These are phyloP conservation scores for Monoraphidium neglectum DNA, from an alignment of 139 green algal genomes.

Conservation along the genomic window DNA sequence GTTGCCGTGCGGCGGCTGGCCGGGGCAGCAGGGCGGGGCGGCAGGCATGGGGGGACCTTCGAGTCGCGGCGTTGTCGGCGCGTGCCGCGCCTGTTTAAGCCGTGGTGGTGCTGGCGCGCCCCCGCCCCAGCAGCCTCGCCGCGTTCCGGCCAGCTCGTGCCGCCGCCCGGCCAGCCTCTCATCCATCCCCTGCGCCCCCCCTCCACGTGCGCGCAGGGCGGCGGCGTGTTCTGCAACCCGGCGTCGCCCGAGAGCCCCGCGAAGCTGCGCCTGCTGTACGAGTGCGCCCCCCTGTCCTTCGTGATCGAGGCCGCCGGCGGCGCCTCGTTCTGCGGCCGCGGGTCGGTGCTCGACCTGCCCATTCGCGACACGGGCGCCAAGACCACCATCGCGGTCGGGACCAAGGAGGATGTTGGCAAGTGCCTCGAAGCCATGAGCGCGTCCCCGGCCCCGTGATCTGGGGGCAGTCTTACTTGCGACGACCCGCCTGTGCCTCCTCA, in stretches of 20 bases:
- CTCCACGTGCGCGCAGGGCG: conserved; percentile 47
- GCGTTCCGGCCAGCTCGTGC: no score
- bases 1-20: no score
- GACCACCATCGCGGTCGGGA: conserved; percentile 60
- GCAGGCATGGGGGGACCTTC: no score
- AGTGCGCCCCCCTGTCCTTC: conserved; percentile 75
- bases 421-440: conserved; percentile 53
- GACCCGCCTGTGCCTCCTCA: no score
- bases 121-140: no score
- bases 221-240: conserved; percentile 87
- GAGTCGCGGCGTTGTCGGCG: no score
- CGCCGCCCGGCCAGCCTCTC: no score
- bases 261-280: conserved; percentile 88
- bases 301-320: conserved; percentile 81
- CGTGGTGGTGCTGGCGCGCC: no score
- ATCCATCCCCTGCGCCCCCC: no score
- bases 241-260: conserved; percentile 53
- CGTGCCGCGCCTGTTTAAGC: no score
- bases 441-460: neutral
- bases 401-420: conserved; percentile 48
- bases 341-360: conserved; percentile 46
- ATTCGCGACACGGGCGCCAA: conserved; percentile 38
- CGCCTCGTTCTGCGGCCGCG: conserved; percentile 41
- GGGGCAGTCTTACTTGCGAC: no score
- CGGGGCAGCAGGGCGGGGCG: no score